Percentiles rank a stretch among this genome's conserved stretches.
Evolutionary conservation across 768 basidiomycete genomes (phyloP).

Genomic region (Leccinum arenicola): DNA sequence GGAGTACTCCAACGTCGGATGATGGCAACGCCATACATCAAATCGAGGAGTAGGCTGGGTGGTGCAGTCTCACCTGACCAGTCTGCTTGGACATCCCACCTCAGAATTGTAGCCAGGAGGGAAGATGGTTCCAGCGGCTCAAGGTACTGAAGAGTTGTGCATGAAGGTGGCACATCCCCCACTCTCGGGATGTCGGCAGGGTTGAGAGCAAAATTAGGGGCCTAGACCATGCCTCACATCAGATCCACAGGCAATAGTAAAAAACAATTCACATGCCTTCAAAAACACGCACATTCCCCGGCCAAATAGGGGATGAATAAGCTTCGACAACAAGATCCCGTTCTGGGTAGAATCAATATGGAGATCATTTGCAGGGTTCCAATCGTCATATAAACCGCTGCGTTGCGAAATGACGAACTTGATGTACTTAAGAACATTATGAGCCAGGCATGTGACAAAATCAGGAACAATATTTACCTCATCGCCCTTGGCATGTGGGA

Average conservation of each 20-base stretch:
- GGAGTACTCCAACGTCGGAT: fast-evolving
- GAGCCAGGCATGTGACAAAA: neutral
- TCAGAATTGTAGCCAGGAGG: neutral
- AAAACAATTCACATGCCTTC: neutral
- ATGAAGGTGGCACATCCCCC: neutral
- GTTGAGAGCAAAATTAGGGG: neutral
- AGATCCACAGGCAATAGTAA: neutral
- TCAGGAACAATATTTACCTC: neutral
- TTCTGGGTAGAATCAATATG: neutral
- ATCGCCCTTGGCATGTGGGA: neutral
- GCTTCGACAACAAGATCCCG: neutral
- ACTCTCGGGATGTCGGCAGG: neutral
- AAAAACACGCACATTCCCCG: neutral
- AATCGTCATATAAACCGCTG: neutral
- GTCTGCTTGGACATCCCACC: neutral
- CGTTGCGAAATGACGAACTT: neutral
- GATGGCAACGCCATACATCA: neutral
- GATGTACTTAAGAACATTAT: neutral
- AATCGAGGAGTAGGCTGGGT: neutral
- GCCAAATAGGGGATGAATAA: neutral
- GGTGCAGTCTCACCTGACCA: neutral
- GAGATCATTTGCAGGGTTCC: neutral
- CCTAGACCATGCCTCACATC: neutral
- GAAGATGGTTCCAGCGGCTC: neutral
- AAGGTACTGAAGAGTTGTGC: neutral